Percentiles rank a stretch among this genome's conserved stretches.
Conservation (phyloP, 345 rosid genomes). For the Bretschneidera sinensis region DNA sequence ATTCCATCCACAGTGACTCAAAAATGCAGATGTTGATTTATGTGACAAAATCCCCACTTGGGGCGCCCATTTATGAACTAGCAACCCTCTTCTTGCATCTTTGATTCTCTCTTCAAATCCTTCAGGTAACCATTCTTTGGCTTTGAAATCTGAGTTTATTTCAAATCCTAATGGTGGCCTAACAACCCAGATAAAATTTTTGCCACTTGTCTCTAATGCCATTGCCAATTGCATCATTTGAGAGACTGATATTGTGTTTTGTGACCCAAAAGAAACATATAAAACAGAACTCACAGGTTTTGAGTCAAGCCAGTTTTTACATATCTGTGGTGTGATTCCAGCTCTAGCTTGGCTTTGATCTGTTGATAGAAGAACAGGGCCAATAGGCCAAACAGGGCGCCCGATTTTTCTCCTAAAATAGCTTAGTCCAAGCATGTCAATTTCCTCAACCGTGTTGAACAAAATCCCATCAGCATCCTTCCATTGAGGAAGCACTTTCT, state of each 20-base stretch:
- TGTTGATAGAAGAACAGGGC: constrained; percentile 32
- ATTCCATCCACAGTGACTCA: constrained; percentile 42
- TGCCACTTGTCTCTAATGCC: constrained; percentile 26
- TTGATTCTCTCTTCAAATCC: constrained; percentile 29
- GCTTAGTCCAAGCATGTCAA: constrained; percentile 27
- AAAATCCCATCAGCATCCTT: constrained; percentile 20
- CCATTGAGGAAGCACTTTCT: constrained; percentile 12
- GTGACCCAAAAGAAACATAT: constrained; percentile 27
- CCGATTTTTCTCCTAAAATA: constrained; percentile 28
- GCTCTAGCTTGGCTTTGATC: constrained; percentile 12
- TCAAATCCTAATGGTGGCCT: constrained; percentile 28
- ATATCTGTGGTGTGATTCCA: not conserved
- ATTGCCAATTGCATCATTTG: constrained; percentile 28
- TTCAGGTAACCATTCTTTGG: constrained; percentile 26
- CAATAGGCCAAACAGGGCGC: constrained; percentile 32
- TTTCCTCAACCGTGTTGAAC: constrained; percentile 27
- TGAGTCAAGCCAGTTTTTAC: constrained; percentile 16
- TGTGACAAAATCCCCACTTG: constrained; percentile 30
- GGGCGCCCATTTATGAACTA: constrained; percentile 31
- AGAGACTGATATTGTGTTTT: constrained; percentile 16
- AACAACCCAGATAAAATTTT: constrained; percentile 30
- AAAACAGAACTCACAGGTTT: constrained; percentile 20
- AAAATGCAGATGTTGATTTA: constrained; percentile 19
- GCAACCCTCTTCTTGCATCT: constrained; percentile 14
- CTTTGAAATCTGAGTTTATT: constrained; percentile 26